Evolutionary conservation across 2,329 filamentous ascomycete species (phyloP).

Genomic region (Graphium sp.): DNA sequence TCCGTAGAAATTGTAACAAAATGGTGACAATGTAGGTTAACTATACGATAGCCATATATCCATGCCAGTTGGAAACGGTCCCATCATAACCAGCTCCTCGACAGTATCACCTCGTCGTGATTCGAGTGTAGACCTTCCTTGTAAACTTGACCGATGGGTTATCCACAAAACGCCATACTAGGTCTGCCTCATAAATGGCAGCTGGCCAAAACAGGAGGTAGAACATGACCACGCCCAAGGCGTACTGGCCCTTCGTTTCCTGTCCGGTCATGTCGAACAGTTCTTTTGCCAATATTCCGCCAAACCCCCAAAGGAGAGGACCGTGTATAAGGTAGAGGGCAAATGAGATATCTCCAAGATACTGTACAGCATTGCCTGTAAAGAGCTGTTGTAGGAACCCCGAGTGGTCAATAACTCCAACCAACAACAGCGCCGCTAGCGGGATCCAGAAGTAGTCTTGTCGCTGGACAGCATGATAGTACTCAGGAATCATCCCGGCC

Average conservation of each 20-base stretch:
- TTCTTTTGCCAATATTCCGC: conserved; percentile 44
- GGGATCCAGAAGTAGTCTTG: conserved; percentile 45
- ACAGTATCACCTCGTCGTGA: no score
- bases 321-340: conserved; percentile 49
- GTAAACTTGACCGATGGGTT: conserved; percentile 42
- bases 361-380: conserved; percentile 39
- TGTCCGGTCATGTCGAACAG: conserved; percentile 35
- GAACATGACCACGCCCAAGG: conserved; percentile 40
- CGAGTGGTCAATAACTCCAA: conserved; percentile 40
- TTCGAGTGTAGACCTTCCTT: conserved; percentile 38
- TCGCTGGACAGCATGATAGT: neutral
- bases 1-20: no score
- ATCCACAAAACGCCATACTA: conserved; percentile 38
- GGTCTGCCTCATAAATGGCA: conserved; percentile 39
- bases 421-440: conserved; percentile 38
- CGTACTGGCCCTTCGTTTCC: conserved; percentile 39
- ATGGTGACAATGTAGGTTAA: no score
- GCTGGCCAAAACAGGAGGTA: conserved; percentile 42
- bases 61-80: no score
- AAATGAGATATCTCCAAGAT: conserved; percentile 45
- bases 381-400: conserved; percentile 39
- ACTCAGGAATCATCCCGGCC: neutral
- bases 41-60: no score
- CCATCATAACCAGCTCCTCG: no score
- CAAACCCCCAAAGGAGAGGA: conserved; percentile 39